Percentiles rank a stretch among this genome's conserved stretches.
phyloP scores from a whole-genome alignment of 1,284 basidiomycete genomes.

The Coriolopsis trogii region DNA sequence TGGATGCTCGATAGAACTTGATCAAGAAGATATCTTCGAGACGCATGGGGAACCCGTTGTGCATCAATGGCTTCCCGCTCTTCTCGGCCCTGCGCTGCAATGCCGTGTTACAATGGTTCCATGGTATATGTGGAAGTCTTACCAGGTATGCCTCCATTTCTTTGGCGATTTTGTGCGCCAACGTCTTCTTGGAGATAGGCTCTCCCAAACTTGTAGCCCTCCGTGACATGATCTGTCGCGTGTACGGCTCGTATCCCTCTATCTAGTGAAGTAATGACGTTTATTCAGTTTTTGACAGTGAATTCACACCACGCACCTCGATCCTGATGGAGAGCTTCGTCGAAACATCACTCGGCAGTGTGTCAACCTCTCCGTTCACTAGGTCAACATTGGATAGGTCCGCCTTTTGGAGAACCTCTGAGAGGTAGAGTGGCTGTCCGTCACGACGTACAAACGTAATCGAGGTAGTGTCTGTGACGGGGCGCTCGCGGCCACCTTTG shows the following conservation, averaged over 20 bases:
- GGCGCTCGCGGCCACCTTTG: too few species aligned
- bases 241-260: background rate
- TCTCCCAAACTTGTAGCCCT: background rate
- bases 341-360: background rate
- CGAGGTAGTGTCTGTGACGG: too few species aligned
- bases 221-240: slow-evolving; percentile 2
- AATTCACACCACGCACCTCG: background rate
- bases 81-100: too few species aligned
- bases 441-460: too few species aligned
- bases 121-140: too few species aligned
- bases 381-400: too few species aligned
- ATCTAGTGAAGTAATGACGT: background rate
- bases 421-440: too few species aligned
- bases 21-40: too few species aligned
- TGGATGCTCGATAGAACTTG: too few species aligned
- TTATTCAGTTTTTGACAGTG: background rate
- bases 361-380: background rate
- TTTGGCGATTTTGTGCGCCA: slow-evolving; percentile 4
- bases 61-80: too few species aligned
- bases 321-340: slow-evolving; percentile 3
- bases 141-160: slow-evolving; percentile 2
- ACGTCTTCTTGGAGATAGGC: background rate
- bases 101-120: too few species aligned
- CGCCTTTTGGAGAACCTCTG: background rate
- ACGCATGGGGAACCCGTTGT: too few species aligned